A percentile compares a stretch with the other conserved stretches of the same genome.
Evolutionary conservation across 805 yeast genomes (phyloP).

Genomic region (Tetrapisispora fleetii): DNA sequence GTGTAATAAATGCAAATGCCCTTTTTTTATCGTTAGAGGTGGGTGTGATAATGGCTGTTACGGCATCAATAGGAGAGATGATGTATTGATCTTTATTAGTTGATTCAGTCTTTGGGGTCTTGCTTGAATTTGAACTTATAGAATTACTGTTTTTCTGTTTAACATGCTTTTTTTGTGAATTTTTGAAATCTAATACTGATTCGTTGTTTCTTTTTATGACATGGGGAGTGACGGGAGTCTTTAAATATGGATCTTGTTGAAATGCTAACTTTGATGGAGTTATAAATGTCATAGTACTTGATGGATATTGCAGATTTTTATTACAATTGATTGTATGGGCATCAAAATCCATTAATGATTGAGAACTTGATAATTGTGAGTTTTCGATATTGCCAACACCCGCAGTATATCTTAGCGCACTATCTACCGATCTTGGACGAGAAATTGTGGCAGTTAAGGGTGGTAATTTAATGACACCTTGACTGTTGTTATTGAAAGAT

Average conservation of each 20-base stretch:
- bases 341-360: neutral
- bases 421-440: slow-evolving; percentile 19
- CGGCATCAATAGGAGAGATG: slow-evolving; percentile 27
- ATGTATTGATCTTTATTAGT: slow-evolving; percentile 14
- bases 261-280: neutral
- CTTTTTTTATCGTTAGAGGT: slow-evolving; percentile 27
- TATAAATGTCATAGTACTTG: neutral
- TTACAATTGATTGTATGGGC: neutral
- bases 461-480: slow-evolving; percentile 25
- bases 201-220: neutral
- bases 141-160: neutral
- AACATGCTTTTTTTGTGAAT: neutral
- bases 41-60: slow-evolving; percentile 26
- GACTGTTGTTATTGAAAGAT: neutral
- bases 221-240: slow-evolving; percentile 1
- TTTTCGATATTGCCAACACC: neutral
- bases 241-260: neutral
- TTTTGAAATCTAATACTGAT: neutral
- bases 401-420: slow-evolving; percentile 20
- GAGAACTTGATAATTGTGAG: neutral
- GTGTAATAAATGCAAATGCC: slow-evolving; percentile 80
- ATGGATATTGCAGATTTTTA: neutral
- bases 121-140: neutral
- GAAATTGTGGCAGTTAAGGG: slow-evolving; percentile 14
- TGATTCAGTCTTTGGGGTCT: neutral